Base-by-base conservation (phyloP, 805 yeast species). In the Wickerhamomyces mucosus region DNA sequence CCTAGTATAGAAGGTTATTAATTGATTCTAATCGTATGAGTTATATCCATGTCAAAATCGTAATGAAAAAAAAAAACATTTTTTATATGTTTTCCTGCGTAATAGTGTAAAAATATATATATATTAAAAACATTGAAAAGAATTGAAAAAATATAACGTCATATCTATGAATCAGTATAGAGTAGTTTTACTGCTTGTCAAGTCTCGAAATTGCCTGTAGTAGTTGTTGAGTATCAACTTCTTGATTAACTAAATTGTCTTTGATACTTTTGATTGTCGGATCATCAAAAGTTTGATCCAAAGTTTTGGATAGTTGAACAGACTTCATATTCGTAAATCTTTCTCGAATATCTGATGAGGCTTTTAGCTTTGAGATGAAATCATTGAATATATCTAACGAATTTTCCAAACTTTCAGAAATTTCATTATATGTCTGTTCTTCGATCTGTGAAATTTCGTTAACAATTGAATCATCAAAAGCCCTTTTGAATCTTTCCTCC, bases 281-380 rank as follows among this genome's bases (percentile, higher is more conserved):
- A 68, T 33, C 61, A 53, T 26, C 49, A 50, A 47, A 65, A 61
- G 46, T 76, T 60, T 32, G 54, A 48, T 33, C 63, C 58, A 46
- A 65, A 65, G 33, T 61, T 48, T n/a, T n/a, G n/a, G n/a, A n/a
- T n/a, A n/a, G n/a, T n/a, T n/a, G n/a, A n/a, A n/a, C n/a, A 26
- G 50, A 76, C 69, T 31, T 66, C 52, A 17, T 51, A 45, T 43
- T 72, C 3, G 40, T 34, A 20, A 42, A 43, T 28, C 35, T 42
- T 19, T 37, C 25, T 26, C 46, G 35, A 12, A 45, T 29, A 4
- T 32, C 15, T 2, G 48, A 44, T 4, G 45, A 41, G 3, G 47
- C 40, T 34, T 32, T 43, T 38, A 48, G 34, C 12, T 39, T 42
- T 25, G 38, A 36, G n/a, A 50, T 41, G 13, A 40, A 26, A n/a